phyloP scores from a whole-genome alignment of 805 yeast species.

The Saccharomycopsis capsularis region DNA sequence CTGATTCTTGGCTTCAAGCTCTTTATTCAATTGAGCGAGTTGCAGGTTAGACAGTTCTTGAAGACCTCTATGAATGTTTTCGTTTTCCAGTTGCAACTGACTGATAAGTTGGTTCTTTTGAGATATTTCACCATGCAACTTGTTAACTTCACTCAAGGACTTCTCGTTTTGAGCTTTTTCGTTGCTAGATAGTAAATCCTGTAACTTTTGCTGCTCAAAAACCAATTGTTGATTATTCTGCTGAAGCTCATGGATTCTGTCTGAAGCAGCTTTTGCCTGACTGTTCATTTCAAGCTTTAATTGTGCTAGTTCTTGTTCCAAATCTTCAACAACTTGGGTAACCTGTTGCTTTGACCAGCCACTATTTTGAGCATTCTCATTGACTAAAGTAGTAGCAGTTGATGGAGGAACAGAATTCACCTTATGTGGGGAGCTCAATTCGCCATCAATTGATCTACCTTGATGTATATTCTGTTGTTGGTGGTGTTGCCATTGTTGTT shows the following conservation, averaged over 20 bases:
- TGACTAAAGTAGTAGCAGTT: background rate
- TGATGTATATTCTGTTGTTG: too few relatives aligned
- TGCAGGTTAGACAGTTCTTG: background rate
- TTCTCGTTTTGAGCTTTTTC: background rate
- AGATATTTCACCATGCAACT: background rate
- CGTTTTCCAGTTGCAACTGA: background rate
- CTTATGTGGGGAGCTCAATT: too few relatives aligned
- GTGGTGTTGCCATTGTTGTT: background rate
- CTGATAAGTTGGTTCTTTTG: background rate
- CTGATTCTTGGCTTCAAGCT: background rate
- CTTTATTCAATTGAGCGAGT: background rate
- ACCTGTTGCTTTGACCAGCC: slow-evolving; percentile 22
- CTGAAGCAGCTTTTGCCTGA: slow-evolving; percentile 53
- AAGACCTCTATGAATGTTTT: background rate
- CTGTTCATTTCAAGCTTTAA: slow-evolving; percentile 38
- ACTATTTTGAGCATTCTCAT: background rate
- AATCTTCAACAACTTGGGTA: slow-evolving; percentile 26
- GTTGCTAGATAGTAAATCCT: background rate
- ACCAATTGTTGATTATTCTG: slow-evolving; percentile 24
- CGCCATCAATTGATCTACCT: slow-evolving; percentile 5
- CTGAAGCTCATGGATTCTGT: slow-evolving; percentile 45
- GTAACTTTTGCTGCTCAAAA: background rate
- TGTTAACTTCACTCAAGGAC: background rate
- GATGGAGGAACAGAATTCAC: background rate
- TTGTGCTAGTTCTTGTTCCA: slow-evolving; percentile 31